These are phyloP conservation scores for Cucurbita pepo DNA, from an alignment of 306 rosid genomes.

Conservation along the genomic window DNA sequence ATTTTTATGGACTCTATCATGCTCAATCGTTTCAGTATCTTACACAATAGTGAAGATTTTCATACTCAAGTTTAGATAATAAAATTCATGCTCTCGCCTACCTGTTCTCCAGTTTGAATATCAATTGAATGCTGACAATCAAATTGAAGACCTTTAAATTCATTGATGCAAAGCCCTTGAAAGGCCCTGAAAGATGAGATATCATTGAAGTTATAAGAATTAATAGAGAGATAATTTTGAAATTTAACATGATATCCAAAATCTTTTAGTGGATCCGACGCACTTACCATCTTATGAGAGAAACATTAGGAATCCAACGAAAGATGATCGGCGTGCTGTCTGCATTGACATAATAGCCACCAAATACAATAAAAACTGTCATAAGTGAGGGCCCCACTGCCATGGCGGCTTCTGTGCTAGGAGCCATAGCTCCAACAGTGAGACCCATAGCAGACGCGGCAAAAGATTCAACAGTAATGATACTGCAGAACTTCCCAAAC, in stretches of 20 bases:
- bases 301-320: constrained; percentile 64
- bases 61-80: background rate
- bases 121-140: constrained; percentile 75
- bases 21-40: background rate
- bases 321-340: constrained; percentile 83
- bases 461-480: constrained; percentile 71
- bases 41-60: background rate
- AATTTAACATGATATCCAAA: background rate
- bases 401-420: constrained; percentile 90
- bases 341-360: constrained; percentile 81
- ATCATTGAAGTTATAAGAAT: constrained; percentile 1
- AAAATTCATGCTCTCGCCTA: constrained; percentile 15
- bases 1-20: background rate
- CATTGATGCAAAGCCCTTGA: constrained; percentile 88
- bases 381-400: constrained; percentile 90
- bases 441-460: constrained; percentile 98
- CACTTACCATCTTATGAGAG: constrained; percentile 69
- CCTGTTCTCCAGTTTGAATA: constrained; percentile 86
- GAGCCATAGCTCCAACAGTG: constrained; percentile 92
- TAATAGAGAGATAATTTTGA: background rate
- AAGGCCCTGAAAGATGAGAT: constrained; percentile 65
- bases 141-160: constrained; percentile 72
- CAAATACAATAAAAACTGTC: constrained; percentile 87
- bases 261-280: background rate
- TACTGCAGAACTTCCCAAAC: constrained; percentile 85